These are phyloP conservation scores for Kazachstania taianensis DNA, from an alignment of 805 yeast genomes.

Conservation along the genomic window DNA sequence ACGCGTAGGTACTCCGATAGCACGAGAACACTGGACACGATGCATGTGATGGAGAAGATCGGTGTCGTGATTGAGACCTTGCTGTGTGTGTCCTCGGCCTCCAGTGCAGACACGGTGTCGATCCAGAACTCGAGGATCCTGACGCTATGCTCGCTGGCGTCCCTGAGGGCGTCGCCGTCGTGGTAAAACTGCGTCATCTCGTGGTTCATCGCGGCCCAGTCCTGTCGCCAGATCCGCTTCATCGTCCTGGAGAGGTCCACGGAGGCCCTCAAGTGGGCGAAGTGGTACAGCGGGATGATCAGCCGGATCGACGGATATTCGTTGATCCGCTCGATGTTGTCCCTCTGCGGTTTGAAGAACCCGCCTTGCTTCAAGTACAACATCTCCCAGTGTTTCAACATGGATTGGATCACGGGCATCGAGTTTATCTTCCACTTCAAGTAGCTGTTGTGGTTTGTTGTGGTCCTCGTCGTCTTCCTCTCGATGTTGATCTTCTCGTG, in stretches of 20 bases:
- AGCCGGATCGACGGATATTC: slow-evolving; percentile 49
- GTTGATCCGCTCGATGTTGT: slow-evolving; percentile 31
- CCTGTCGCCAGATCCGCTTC: slow-evolving; percentile 48
- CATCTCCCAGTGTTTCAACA: slow-evolving; percentile 60
- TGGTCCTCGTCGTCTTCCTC: slow-evolving; percentile 22
- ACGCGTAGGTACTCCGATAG: slow-evolving; percentile 52
- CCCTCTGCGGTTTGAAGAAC: slow-evolving; percentile 41
- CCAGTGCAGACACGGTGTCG: slow-evolving; percentile 53
- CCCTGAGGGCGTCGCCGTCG: slow-evolving; percentile 56
- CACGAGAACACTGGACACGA: slow-evolving; percentile 45
- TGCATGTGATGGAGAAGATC: slow-evolving; percentile 61
- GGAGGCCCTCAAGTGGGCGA: slow-evolving; percentile 59
- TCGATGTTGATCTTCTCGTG: slow-evolving; percentile 56
- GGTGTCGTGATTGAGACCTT: slow-evolving; percentile 56
- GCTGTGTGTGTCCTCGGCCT: slow-evolving; percentile 28
- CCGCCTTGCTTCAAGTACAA: slow-evolving; percentile 56
- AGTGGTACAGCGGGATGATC: slow-evolving; percentile 53
- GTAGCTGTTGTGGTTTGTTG: slow-evolving; percentile 28
- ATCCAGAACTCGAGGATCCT: slow-evolving; percentile 62
- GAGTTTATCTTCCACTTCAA: slow-evolving; percentile 54
- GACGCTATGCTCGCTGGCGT: slow-evolving; percentile 46
- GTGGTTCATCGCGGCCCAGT: slow-evolving; percentile 58
- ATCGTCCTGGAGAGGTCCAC: slow-evolving; percentile 51
- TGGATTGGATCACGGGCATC: slow-evolving; percentile 45
- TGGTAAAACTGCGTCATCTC: slow-evolving; percentile 36